Evolutionary conservation across 768 basidiomycete species (phyloP).

Genomic region (Serendipita sp.): DNA sequence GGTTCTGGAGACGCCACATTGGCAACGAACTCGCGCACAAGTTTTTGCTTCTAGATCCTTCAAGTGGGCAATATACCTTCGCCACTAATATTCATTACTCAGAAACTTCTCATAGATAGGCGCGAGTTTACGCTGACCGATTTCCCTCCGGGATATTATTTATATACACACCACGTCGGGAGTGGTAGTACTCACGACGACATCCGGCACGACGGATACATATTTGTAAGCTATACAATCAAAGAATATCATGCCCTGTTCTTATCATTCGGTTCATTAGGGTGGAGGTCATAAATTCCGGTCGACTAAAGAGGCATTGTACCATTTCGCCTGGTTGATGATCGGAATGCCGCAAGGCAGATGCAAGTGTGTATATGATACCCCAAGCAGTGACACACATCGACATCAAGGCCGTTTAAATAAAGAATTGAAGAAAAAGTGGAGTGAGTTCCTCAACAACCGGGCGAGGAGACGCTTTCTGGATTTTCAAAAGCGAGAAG

Average conservation of each 20-base stretch:
- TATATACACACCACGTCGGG: not conserved
- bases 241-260: not conserved
- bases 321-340: constrained; percentile 3
- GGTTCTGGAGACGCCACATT: not conserved
- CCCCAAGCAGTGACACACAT: not conserved
- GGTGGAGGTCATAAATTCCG: not conserved
- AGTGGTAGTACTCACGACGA: not conserved
- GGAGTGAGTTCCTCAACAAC: not conserved
- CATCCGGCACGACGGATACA: not conserved
- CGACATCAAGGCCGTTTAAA: not conserved
- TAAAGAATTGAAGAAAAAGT: not conserved
- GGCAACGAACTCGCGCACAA: not conserved
- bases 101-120: not conserved
- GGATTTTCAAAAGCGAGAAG: not conserved
- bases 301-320: not conserved
- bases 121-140: not conserved
- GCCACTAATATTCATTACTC: not conserved
- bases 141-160: not conserved
- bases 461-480: not conserved
- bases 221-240: not conserved
- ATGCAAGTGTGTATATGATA: constrained; percentile 1
- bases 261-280: not conserved
- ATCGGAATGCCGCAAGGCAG: not conserved
- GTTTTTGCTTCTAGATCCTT: not conserved
- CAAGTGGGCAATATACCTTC: not conserved